Conservation (phyloP, 106 monocot genomes). For the Acorus calamus region DNA sequence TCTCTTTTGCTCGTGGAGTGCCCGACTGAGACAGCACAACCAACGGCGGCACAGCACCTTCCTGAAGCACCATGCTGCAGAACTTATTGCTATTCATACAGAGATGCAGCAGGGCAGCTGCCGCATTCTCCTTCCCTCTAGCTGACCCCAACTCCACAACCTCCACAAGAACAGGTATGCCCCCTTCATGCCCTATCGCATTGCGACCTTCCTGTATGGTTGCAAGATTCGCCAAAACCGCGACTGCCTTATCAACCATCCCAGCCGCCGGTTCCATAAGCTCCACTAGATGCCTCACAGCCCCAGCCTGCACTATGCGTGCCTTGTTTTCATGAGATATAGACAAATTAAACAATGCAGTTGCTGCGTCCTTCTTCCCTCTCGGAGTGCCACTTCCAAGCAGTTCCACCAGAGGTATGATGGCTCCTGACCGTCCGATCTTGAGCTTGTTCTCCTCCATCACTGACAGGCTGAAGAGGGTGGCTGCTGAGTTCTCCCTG, state of each 20-base stretch:
- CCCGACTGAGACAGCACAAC: conserved; percentile 87
- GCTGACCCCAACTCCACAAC: conserved; percentile 94
- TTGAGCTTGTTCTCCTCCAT: conserved; percentile 81
- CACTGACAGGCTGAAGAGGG: conserved; percentile 82
- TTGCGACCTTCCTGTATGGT: conserved; percentile 70
- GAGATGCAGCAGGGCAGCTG: conserved; percentile 85
- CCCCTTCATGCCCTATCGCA: conserved; percentile 68
- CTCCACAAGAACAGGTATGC: conserved; percentile 80
- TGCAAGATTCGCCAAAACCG: conserved; percentile 80
- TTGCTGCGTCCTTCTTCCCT: conserved; percentile 93
- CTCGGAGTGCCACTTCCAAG: conserved; percentile 71
- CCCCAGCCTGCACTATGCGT: conserved; percentile 86
- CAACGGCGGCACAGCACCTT: conserved; percentile 89
- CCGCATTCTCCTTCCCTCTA: conserved; percentile 90
- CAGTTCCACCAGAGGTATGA: conserved; percentile 65
- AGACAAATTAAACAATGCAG: conserved; percentile 90
- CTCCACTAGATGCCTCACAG: conserved; percentile 75
- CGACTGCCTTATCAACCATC: conserved; percentile 97
- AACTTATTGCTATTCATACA: conserved; percentile 84
- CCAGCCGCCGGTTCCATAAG: conserved; percentile 96
- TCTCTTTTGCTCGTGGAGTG: conserved; percentile 84
- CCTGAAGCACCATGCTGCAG: conserved; percentile 71
- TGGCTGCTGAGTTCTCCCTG: conserved; percentile 88
- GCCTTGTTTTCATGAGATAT: conserved; percentile 88
- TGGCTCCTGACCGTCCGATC: conserved; percentile 85